Base-by-base conservation (phyloP, 2,329 filamentous ascomycete species). In the Nemania sp. region DNA sequence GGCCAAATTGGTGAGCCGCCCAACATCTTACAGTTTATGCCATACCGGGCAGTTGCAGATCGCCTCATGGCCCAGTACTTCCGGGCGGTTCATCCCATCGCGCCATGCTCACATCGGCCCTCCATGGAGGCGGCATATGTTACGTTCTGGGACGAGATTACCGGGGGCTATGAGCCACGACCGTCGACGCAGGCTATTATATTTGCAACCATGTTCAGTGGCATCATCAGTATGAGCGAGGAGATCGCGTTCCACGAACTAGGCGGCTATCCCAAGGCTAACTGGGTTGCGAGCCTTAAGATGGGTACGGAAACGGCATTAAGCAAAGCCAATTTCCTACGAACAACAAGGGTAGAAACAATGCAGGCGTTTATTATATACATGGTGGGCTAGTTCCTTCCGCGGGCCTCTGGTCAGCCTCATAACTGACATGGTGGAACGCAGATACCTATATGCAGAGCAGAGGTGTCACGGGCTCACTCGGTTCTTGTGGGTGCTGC, bases 321-420 rank as follows among this genome's bases (percentile, higher is more conserved):
- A 38, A 85, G 86, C 45, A 88, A 89, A 75, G 90, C 92, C 3
- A 90, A 92, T 75, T 92, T 93, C 66, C 79, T 94, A 41, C 84
- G 89, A 41, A 93, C 91, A 0, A 92, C 76, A 47, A 90, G 89
- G 71, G 80, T 93, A n/a, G 90, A 93, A 77, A 92, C 90, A 0
- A 82, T 94, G 73, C 92, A 94, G 76, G 91, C 90, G 0, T 91
- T 93, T 73, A 88, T 93, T 41, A 91, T 93, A 83, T 94, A 93
- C 71, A 82, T 93, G 80, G 89, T 92, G 78, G 79, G 86, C 24
- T 15, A 45, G 5, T n/a, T 18, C 15, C 15, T 11, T 20, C 24
- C 13, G n/a, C 18, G 13, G 27, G 10, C 26, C 18, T 22, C 6
- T 18, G 7, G n/a, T 5, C 11, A n/a, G 45, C 24, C 13, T 51